Evolutionary conservation across 176 grass and related monocot species (phyloP), one percentile per base, ranked within the genome.

Genomic region (Tillandsia leiboldiana): DNA sequence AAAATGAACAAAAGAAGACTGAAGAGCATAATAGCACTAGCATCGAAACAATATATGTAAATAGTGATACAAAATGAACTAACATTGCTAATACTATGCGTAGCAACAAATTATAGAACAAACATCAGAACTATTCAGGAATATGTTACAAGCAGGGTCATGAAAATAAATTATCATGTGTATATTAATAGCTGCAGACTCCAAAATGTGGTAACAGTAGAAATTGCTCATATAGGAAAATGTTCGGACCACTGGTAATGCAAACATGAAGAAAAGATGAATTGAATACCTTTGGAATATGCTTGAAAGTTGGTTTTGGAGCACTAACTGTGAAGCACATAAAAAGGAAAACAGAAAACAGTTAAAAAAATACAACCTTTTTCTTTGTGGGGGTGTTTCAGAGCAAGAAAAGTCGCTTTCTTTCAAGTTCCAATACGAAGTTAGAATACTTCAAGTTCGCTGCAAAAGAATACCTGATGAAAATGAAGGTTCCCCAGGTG

Each of bases 261-360:
- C 13, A 68, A 80, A 51, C 11, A 28, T 27, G 20, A 50, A 57
- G 13, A 63, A 75, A 14, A 24, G 3, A 56, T 62, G 9, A 53
- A 13, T 11, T 26, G 27, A 2, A 11, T 75, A 99, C 94, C 89
- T 93, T 99, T 20, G 94, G 94, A 75, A 99, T 99, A 78, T 99
- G 90, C 82, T 93, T 99, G 77, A 93, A 93, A 72, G 61, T 88
- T 83, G 73, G 84, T 71, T 84, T 85, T 1, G 84, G 77, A 24
- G 72, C 78, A 78, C 18, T 72, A 48, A 68, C 90, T 87, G 70
- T 77, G 85, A 68, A 73, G 59, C 68, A 87, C 53, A 49, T 53
- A 66, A 64, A 10, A 69, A 71, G 9, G 10, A 26, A 72, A 72
- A 51, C 3, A 69, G 52, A 42, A 24, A 15, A 2, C 26, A 70